Evolutionary conservation across 2,329 filamentous ascomycete genomes (phyloP).

Genomic region (Colletotrichum sp.): DNA sequence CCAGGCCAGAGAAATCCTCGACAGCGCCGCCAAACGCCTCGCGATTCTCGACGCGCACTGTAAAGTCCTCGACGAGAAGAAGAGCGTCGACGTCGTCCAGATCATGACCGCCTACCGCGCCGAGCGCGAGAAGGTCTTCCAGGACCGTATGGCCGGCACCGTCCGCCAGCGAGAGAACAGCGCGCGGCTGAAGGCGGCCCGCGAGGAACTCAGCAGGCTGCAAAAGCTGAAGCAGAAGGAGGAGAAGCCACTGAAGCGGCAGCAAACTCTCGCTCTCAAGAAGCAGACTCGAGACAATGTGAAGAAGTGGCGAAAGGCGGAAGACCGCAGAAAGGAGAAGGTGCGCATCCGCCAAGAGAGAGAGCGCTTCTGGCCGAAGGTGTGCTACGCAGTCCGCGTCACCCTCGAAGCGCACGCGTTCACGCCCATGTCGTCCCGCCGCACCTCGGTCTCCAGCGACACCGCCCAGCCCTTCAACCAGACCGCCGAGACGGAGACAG

Average conservation of each 20-base stretch:
- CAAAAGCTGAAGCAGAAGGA: neutral
- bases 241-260: neutral
- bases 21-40: constrained; percentile 42
- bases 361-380: constrained; percentile 54
- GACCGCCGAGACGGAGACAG: constrained; percentile 31
- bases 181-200: constrained; percentile 31
- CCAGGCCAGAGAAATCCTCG: constrained; percentile 32
- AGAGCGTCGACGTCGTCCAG: constrained; percentile 37
- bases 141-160: constrained; percentile 41
- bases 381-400: constrained; percentile 54
- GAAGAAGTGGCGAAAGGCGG: constrained; percentile 38
- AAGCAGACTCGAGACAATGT: constrained; percentile 28
- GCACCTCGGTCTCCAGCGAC: constrained; percentile 57
- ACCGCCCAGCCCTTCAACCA: constrained; percentile 49
- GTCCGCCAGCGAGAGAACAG: constrained; percentile 32
- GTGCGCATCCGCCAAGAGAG: constrained; percentile 46
- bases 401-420: constrained; percentile 51
- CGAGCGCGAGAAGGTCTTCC: constrained; percentile 47
- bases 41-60: constrained; percentile 45
- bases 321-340: constrained; percentile 45
- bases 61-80: constrained; percentile 38
- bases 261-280: neutral
- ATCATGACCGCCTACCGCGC: constrained; percentile 44
- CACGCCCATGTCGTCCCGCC: constrained; percentile 52
- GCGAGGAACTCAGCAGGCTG: constrained; percentile 37